These are phyloP conservation scores for Kazachstania sp. DNA, from an alignment of 1,139 yeast genomes.

Conservation along the genomic window DNA sequence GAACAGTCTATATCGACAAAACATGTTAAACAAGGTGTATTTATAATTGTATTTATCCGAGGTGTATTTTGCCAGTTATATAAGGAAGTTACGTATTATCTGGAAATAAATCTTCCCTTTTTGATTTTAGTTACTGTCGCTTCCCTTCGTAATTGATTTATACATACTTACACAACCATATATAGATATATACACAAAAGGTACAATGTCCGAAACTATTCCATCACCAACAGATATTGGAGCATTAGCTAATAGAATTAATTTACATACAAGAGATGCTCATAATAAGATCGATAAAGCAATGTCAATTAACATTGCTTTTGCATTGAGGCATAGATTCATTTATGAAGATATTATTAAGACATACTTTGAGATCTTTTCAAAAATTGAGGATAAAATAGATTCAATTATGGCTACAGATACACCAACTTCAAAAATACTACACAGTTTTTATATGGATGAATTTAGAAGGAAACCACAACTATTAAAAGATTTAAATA, in stretches of 20 bases:
- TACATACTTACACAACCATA: background rate
- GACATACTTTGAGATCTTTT: slow-evolving; percentile 68
- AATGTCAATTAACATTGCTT: slow-evolving; percentile 60
- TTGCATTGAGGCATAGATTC: slow-evolving; percentile 66
- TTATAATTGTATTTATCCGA: too few species aligned
- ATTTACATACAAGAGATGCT: slow-evolving; percentile 51
- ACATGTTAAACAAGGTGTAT: too few species aligned
- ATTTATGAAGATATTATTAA: slow-evolving; percentile 77
- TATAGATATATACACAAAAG: background rate
- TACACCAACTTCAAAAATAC: slow-evolving; percentile 33
- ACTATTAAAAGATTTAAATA: slow-evolving; percentile 54
- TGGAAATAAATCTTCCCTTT: too few species aligned
- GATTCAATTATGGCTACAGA: slow-evolving; percentile 42
- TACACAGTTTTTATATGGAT: slow-evolving; percentile 58
- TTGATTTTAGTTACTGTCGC: too few species aligned
- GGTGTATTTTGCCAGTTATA: too few species aligned
- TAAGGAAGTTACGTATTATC: too few species aligned
- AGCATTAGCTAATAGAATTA: slow-evolving; percentile 75
- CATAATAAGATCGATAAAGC: slow-evolving; percentile 66
- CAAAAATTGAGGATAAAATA: slow-evolving; percentile 59
- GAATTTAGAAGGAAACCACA: slow-evolving; percentile 56
- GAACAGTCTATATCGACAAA: too few species aligned
- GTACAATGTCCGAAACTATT: slow-evolving; percentile 34
- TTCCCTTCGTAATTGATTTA: too few species aligned
- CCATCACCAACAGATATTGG: slow-evolving; percentile 71